A percentile compares a stretch with the other conserved stretches of the same genome.
These are phyloP conservation scores for Phytopythium ostracodes DNA, from an alignment of 352 stramenopile species.

Conservation along the genomic window DNA sequence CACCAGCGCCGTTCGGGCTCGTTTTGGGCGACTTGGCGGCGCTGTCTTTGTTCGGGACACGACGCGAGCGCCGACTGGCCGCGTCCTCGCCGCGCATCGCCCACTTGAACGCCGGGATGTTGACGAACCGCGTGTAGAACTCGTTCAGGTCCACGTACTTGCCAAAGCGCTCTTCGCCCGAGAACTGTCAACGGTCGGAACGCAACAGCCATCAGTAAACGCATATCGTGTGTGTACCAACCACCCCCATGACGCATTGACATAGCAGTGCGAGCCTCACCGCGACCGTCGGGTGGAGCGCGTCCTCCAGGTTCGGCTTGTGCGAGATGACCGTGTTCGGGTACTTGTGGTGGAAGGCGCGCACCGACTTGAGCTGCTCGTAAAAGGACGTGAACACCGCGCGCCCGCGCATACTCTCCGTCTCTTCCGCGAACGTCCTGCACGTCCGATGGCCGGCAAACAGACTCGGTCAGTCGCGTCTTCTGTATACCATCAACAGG, in stretches of 20 bases:
- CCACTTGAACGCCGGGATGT: slow-evolving; percentile 61
- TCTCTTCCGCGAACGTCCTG: slow-evolving; percentile 77
- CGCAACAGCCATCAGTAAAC: background rate
- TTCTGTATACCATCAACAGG: background rate
- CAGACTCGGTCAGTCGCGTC: background rate
- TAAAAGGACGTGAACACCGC: slow-evolving; percentile 89
- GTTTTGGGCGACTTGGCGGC: background rate
- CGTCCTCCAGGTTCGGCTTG: slow-evolving; percentile 57
- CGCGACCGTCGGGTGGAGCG: slow-evolving; percentile 53
- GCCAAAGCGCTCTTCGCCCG: slow-evolving; percentile 85
- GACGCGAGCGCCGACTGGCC: background rate
- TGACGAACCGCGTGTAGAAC: slow-evolving; percentile 78
- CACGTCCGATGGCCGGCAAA: too few species aligned
- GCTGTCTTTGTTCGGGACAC: background rate
- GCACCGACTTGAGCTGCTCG: slow-evolving; percentile 82
- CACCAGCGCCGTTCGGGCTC: slow-evolving; percentile 3
- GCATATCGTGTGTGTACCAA: too few species aligned
- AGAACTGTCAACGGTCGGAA: slow-evolving; percentile 43
- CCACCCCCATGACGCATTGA: too few species aligned
- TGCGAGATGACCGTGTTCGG: slow-evolving; percentile 63
- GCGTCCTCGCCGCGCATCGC: slow-evolving; percentile 6
- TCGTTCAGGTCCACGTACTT: slow-evolving; percentile 90
- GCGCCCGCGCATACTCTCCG: slow-evolving; percentile 66
- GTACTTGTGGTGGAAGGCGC: slow-evolving; percentile 83
- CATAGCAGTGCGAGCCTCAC: slow-evolving; percentile 16